phyloP scores from a whole-genome alignment of 495 filamentous ascomycete genomes.

The Lasiosphaeria hispida region DNA sequence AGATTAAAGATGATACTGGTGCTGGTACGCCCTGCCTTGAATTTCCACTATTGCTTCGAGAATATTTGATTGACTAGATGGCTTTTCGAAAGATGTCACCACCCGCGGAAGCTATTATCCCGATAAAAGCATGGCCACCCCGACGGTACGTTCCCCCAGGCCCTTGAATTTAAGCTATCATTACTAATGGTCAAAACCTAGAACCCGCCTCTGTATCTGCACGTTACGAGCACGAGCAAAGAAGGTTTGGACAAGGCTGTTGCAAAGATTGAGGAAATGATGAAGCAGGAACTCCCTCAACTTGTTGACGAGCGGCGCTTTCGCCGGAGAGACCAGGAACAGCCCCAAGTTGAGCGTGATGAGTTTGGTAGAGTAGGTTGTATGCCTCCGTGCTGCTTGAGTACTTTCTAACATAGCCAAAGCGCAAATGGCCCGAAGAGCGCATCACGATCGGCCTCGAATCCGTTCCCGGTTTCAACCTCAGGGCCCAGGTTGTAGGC shows the following conservation, averaged over 20 bases:
- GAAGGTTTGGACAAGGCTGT: slow-evolving; percentile 87
- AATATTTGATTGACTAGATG: slow-evolving; percentile 51
- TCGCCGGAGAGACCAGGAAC: slow-evolving; percentile 81
- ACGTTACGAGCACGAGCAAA: slow-evolving; percentile 90
- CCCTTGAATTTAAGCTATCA: neutral
- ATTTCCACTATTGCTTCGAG: slow-evolving; percentile 46
- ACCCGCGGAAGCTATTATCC: slow-evolving; percentile 95
- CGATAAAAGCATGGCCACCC: slow-evolving; percentile 94
- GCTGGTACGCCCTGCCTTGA: slow-evolving; percentile 82
- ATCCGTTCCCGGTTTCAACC: slow-evolving; percentile 90
- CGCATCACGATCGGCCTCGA: slow-evolving; percentile 88
- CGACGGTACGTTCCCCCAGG: slow-evolving; percentile 57
- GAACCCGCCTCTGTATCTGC: slow-evolving; percentile 93
- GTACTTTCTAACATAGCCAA: slow-evolving; percentile 44
- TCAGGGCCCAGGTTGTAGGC: slow-evolving; percentile 92
- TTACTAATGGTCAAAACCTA: slow-evolving; percentile 35
- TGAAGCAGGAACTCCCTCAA: slow-evolving; percentile 94
- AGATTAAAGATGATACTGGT: slow-evolving; percentile 99
- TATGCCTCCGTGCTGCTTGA: neutral
- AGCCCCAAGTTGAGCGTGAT: slow-evolving; percentile 87
- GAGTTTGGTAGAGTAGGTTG: slow-evolving; percentile 82
- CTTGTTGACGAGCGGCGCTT: slow-evolving; percentile 94
- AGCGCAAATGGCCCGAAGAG: slow-evolving; percentile 99
- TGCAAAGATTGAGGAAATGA: slow-evolving; percentile 82
- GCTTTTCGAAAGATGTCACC: slow-evolving; percentile 86